A percentile compares a stretch with the other conserved stretches of the same genome.
phyloP scores from a whole-genome alignment of 2,329 filamentous ascomycete genomes.

The Neopestalotiopsis rosae region DNA sequence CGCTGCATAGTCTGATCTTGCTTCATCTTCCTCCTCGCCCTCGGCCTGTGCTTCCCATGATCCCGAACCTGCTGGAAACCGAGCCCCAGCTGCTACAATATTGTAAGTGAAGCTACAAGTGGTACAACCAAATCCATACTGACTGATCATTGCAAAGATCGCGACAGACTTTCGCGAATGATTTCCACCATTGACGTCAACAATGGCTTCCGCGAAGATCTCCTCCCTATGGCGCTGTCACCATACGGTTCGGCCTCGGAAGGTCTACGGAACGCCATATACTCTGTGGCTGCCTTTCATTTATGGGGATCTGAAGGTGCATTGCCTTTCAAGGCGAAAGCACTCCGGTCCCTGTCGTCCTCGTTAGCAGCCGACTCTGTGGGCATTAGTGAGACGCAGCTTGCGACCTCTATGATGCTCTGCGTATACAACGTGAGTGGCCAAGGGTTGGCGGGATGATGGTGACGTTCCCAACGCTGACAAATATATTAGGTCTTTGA shows the following conservation, averaged over 20 bases:
- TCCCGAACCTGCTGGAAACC: conserved; percentile 33
- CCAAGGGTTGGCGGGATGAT: not conserved
- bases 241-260: conserved; percentile 38
- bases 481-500: conserved; percentile 49
- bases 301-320: conserved; percentile 44
- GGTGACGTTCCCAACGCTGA: not conserved
- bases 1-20: conserved; percentile 30
- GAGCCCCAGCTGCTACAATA: conserved; percentile 38
- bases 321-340: conserved; percentile 46
- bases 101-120: conserved; percentile 27
- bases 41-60: conserved; percentile 31
- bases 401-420: conserved; percentile 56
- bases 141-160: conserved; percentile 37
- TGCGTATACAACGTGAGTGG: conserved; percentile 52
- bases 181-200: conserved; percentile 51
- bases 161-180: conserved; percentile 46
- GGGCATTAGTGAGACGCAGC: conserved; percentile 42
- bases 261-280: conserved; percentile 49
- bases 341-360: conserved; percentile 44
- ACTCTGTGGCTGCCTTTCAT: conserved; percentile 50
- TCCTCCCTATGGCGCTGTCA: conserved; percentile 51
- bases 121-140: not conserved
- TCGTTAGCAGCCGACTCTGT: conserved; percentile 39
- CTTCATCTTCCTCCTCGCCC: conserved; percentile 33
- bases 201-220: conserved; percentile 51